These are phyloP conservation scores for Tylopilus intermedius DNA, from an alignment of 768 basidiomycete genomes.

Conservation along the genomic window DNA sequence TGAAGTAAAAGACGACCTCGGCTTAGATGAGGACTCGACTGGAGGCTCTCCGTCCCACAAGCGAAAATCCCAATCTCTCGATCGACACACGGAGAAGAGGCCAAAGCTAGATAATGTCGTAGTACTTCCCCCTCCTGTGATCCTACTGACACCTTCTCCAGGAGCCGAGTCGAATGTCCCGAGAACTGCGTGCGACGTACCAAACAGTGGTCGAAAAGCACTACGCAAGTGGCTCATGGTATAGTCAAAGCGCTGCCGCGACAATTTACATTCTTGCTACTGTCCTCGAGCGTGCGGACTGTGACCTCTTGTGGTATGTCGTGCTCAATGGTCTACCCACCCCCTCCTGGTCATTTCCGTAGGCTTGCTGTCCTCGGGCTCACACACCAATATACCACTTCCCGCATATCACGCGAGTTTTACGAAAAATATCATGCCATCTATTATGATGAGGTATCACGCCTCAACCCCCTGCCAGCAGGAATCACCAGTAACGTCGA, in stretches of 20 bases:
- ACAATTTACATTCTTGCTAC: conserved; percentile 88
- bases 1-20: conserved; percentile 38
- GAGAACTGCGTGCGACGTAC: conserved; percentile 65
- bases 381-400: conserved; percentile 86
- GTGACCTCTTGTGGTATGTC: conserved; percentile 84
- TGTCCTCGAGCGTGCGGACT: conserved; percentile 86
- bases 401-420: conserved; percentile 78
- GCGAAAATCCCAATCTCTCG: conserved; percentile 42
- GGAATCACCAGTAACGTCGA: conserved; percentile 34
- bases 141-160: conserved; percentile 20
- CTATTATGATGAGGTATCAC: conserved; percentile 87
- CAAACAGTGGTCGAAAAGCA: conserved; percentile 69
- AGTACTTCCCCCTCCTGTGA: background rate
- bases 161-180: conserved; percentile 55
- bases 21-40: conserved; percentile 38
- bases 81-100: conserved; percentile 49
- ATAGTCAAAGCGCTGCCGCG: conserved; percentile 85
- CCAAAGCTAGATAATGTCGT: conserved; percentile 49
- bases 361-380: conserved; percentile 93
- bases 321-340: background rate
- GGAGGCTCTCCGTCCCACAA: conserved; percentile 40
- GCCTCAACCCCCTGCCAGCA: conserved; percentile 69
- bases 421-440: conserved; percentile 80
- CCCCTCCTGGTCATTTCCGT: conserved; percentile 7
- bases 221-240: conserved; percentile 78